Conservation (phyloP, 495 filamentous ascomycete species). For the Annulohypoxylon moriforme region DNA sequence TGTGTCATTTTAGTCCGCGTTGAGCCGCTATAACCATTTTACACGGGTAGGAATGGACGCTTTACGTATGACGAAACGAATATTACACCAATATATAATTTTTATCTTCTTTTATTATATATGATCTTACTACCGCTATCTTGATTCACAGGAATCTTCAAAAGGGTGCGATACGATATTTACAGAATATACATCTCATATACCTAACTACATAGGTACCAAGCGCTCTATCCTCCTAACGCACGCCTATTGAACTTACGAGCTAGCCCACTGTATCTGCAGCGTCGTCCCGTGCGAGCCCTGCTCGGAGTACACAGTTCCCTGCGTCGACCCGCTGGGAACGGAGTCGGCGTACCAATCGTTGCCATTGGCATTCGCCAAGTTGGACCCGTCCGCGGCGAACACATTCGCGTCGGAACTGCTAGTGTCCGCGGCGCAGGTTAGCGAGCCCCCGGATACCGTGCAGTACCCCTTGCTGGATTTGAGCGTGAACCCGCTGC, state of each 20-base stretch:
- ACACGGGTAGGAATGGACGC: not conserved
- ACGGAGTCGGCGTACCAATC: conserved; percentile 69
- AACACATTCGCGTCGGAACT: conserved; percentile 54
- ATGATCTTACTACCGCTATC: not conserved
- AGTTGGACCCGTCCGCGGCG: conserved; percentile 41
- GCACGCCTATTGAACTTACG: not conserved
- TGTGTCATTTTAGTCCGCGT: too few species aligned
- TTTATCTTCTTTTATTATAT: not conserved
- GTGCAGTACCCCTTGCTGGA: conserved; percentile 70
- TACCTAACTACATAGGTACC: not conserved
- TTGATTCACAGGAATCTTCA: not conserved
- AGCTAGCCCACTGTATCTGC: conserved; percentile 40
- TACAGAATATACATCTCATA: not conserved
- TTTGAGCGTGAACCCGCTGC: conserved; percentile 67
- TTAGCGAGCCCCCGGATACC: conserved; percentile 59
- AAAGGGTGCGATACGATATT: not conserved
- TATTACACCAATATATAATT: not conserved
- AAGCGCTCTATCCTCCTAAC: not conserved
- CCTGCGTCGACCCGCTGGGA: conserved; percentile 63
- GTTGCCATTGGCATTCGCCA: conserved; percentile 61
- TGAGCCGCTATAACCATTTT: too few species aligned
- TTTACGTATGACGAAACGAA: not conserved
- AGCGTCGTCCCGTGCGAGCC: conserved; percentile 32
- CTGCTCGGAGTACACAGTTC: conserved; percentile 48
- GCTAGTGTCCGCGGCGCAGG: conserved; percentile 61